Evolutionary conservation across 2,329 filamentous ascomycete genomes (phyloP), one percentile per base, ranked within the genome.

Genomic region (Penicillium janthinellum): DNA sequence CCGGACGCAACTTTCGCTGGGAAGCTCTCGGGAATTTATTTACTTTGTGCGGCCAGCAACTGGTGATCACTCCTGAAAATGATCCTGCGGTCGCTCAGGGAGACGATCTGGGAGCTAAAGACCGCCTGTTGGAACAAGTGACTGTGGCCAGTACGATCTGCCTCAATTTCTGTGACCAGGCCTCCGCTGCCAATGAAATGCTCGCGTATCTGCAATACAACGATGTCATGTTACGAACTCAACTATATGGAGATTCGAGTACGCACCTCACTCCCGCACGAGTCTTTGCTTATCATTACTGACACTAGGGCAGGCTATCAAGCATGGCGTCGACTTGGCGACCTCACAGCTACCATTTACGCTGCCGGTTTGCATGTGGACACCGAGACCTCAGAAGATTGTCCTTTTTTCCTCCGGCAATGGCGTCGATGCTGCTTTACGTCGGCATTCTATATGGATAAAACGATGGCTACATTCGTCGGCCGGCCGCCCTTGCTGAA

Each of bases 401-500:
- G 68, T 11, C 77, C 80, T 0, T 66, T 67, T 1, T 82, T 80
- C n/a, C 66, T 82, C 1, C 68, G 65, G 0, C 72, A 80, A 48
- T 71, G 82, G 54, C 71, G 79, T 25, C 71, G 73, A 56, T 68
- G 70, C 2, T 75, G 75, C 5, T 81, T 82, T 59, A 76, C 76
- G 5, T 71, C 75, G 1, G 73, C 74, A 5, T 83, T 81, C 56
- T 77, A 77, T 6, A 76, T 75, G 4, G 81, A 83, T 57, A 83
- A 82, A 57, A 78, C 76, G 42, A 67, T 82, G 7, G 77, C 80
- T 1, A 78, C 82, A 1, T 83, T 83, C 54, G 75, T 83, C n/a
- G 81, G 81, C 4, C 74, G 81, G 2, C 81, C 81, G 4, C 79
- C 80, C 3, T 73, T 81, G 2, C 77, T 83, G 41, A 74, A 74